Evolutionary conservation across 805 yeast genomes (phyloP).

Genomic region (Cyberlindnera maclurae): DNA sequence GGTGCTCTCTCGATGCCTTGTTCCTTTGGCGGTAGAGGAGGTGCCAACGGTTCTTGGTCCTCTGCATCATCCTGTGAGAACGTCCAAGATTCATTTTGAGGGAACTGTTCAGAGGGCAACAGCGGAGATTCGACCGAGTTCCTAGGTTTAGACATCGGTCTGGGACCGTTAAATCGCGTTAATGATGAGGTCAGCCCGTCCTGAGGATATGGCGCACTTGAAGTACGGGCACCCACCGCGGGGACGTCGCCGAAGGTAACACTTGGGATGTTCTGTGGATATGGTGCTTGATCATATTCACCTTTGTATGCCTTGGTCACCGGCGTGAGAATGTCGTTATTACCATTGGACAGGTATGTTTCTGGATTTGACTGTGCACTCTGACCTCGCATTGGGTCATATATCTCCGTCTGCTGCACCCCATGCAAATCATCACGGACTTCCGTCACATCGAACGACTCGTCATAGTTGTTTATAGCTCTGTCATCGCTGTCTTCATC

Average conservation of each 20-base stretch:
- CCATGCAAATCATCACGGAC: constrained; percentile 15
- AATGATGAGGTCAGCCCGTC: constrained; percentile 3
- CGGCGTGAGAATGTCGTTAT: constrained; percentile 16
- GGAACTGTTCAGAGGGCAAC: constrained; percentile 1
- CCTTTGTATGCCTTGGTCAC: constrained; percentile 16
- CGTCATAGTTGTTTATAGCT: constrained; percentile 11
- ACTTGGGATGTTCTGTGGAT: background rate
- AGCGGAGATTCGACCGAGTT: constrained; percentile 3
- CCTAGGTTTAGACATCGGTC: constrained; percentile 21
- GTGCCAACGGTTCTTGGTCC: constrained; percentile 9
- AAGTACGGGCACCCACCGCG: background rate
- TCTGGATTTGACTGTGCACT: constrained; percentile 6
- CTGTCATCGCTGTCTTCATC: constrained; percentile 16
- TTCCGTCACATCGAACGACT: constrained; percentile 9
- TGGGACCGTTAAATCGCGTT: constrained; percentile 20
- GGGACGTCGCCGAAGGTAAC: no score
- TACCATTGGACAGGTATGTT: constrained; percentile 5
- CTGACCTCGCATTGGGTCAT: constrained; percentile 16
- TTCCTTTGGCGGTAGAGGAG: constrained; percentile 4
- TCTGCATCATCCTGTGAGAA: constrained; percentile 2
- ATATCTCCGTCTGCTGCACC: constrained; percentile 13
- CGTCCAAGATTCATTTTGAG: constrained; percentile 3
- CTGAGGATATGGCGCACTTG: constrained; percentile 18
- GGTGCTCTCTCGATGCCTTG: constrained; percentile 9
- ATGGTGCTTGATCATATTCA: constrained; percentile 11